Conservation (phyloP, 768 basidiomycete genomes). For the Termitomyces sp. region DNA sequence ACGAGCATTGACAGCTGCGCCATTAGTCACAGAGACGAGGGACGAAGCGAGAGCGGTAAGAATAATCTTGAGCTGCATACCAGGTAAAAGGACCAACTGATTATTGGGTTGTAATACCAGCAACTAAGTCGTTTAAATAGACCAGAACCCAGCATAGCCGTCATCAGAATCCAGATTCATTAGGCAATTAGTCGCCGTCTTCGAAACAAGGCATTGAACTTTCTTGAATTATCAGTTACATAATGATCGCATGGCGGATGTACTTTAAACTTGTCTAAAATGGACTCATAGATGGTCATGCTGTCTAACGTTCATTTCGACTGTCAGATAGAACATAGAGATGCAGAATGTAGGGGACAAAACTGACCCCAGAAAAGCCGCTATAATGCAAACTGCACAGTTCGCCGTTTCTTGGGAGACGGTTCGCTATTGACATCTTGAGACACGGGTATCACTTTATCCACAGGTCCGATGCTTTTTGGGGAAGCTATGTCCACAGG, state of each 20-base stretch:
- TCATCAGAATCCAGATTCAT: background rate
- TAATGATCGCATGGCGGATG: background rate
- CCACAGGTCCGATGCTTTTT: constrained; percentile 23
- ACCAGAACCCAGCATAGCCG: background rate
- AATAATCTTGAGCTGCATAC: constrained; percentile 11
- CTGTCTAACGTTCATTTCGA: background rate
- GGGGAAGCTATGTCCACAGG: background rate
- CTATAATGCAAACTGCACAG: constrained; percentile 16
- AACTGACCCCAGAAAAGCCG: background rate
- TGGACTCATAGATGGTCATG: background rate
- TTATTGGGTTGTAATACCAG: background rate
- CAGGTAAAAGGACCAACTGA: too few relatives aligned
- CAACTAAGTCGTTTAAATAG: background rate
- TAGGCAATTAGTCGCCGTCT: background rate
- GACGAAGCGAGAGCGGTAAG: constrained; percentile 19
- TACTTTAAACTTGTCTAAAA: background rate
- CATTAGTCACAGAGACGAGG: constrained; percentile 15
- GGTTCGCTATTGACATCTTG: background rate
- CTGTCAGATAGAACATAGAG: background rate
- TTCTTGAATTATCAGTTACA: background rate
- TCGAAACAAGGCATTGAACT: background rate
- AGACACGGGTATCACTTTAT: constrained; percentile 2
- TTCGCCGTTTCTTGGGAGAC: constrained; percentile 16
- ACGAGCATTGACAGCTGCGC: constrained; percentile 14
- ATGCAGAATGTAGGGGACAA: background rate